Base-by-base conservation (phyloP, 176 grass and related monocot genomes). In the Alloteropsis semialata region DNA sequence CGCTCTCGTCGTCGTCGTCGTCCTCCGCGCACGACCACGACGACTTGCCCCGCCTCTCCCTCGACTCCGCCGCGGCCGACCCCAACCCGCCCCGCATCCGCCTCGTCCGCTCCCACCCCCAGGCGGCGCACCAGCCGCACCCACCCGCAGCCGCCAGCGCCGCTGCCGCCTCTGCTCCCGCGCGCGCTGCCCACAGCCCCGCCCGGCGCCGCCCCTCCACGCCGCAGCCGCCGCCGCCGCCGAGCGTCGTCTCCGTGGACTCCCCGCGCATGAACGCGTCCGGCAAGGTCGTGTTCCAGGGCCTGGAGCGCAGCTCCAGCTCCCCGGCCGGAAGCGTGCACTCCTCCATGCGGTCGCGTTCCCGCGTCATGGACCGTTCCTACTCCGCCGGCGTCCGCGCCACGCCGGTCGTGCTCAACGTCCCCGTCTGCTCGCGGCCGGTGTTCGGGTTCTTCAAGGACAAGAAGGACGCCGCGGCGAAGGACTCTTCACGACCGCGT, bases 201-300 rank as follows among this genome's bases (percentile, higher is more conserved):
- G 78, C 64, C 6, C 82, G 21, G 61, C 86, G 48, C 89, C 79
- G 30, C 44, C 65, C 42, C 8, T 25, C 78, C 9, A 30, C 78
- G 9, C 65, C 86, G 3, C 33, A 78, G 2, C 82, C 84, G 24
- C 48, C 81, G 1, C 83, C 85, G 30, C 92, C 77, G 18, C 54
- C 74, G 2, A 36, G 82, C 10, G 86, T 88, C 1, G 72, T 32
- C 0, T 77, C 91, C 0, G 84, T 85, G 24, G 91, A 92, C 72
- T 91, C 86, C 10, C 95, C 95, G 10, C 86, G 95, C 25, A 98
- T 98, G 92, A 95, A 95, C 78, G 72, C 92, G 0, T 92, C 90
- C 19, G 92, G 95, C 46, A 98, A 95, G 90, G 84, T 98, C 46
- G 90, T 98, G 32, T 98, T 98, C 86, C 95, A 98, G 80, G 88